Evolutionary conservation across 768 basidiomycete genomes (phyloP), one percentile per base, ranked within the genome.

Genomic region (Rhodocollybia butyracea): DNA sequence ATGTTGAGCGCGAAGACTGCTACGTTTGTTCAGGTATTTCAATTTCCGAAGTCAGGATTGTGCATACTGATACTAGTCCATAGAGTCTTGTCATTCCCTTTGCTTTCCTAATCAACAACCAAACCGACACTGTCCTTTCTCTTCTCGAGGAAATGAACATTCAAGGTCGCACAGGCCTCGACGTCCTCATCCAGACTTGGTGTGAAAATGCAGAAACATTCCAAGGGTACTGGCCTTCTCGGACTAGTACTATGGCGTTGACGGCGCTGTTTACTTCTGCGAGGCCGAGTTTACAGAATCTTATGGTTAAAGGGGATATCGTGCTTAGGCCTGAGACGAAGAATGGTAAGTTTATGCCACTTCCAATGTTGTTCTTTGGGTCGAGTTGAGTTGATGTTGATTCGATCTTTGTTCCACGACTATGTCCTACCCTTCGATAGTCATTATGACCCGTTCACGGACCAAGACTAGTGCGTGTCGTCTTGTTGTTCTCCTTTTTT

Each of bases 391-490:
- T n/a, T n/a, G n/a, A n/a, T n/a, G n/a, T n/a, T n/a, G n/a, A n/a
- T n/a, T n/a, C n/a, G n/a, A 36, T 19, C 17, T 60, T 46, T 40
- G 21, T 55, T 54, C 48, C 55, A 53, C 31, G 63, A 69, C 57
- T 66, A 65, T 60, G 61, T 59, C 65, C 62, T 62, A n/a, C n/a
- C n/a, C n/a, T 55, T 55, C 52, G 56, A 58, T 66, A 96, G 94
- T 93, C 63, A 98, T 98, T 70, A 93, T 98, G 91, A 98, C 97
- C 46, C 84, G 97, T 58, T 96, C 96, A 30, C 80, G 84, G 63
- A 91, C 97, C 48, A 91, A 85, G 74, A 79, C 77, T 60, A 88
- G 95, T 97, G 71, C 69, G 88, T 56, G 38, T 15, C 46, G 57
- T 43, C 40, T 26, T 63, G 57, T 47, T 57, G 39, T 51, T 56